Evolutionary conservation across 2,329 filamentous ascomycete genomes (phyloP), one percentile per base, ranked within the genome.

Genomic region (Capronia americana): DNA sequence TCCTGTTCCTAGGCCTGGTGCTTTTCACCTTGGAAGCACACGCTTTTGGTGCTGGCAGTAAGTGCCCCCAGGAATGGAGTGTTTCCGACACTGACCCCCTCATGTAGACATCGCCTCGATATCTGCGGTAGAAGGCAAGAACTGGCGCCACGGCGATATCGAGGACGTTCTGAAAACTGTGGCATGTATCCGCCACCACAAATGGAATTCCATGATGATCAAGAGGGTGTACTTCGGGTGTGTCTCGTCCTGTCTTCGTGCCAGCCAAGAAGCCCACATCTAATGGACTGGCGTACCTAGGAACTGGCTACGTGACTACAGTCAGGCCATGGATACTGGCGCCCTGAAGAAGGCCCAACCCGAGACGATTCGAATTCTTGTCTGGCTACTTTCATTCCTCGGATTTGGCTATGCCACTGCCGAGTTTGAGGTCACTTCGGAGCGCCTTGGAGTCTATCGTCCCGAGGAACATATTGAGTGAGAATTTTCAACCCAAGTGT

Each of bases 291-390:
- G 14, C 34, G 20, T 28, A 23, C 14, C 26, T 57, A 75, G 76
- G 65, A 95, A 95, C 78, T 95, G 92, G 91, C 82, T 94, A 48
- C 86, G 92, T 67, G 92, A 94, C 80, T 95, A 95, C 77, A 93
- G 90, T 12, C 91, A 94, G 75, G 92, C 91, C 41, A 85, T 94
- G 77, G 92, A 94, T 74, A 89, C 93, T 12, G 90, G 90, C 57
- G 92, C 89, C 67, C 78, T 95, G 68, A 93, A 93, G 79, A 89
- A 88, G 67, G 88, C 92, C 66, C 92, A 91, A 69, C 89, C 90
- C 38, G 88, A 90, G 44, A 93, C 91, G 3, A 91, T 95, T 72
- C 86, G 92, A 51, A 87, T 94, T 66, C 79, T 95, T 44, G 89
- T 93, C 67, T 93, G 91, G 90, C 87, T 94, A 51, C 84, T 95